Evolutionary conservation across 2,329 filamentous ascomycete genomes (phyloP).

Genomic region (Achaetomium macrosporum): DNA sequence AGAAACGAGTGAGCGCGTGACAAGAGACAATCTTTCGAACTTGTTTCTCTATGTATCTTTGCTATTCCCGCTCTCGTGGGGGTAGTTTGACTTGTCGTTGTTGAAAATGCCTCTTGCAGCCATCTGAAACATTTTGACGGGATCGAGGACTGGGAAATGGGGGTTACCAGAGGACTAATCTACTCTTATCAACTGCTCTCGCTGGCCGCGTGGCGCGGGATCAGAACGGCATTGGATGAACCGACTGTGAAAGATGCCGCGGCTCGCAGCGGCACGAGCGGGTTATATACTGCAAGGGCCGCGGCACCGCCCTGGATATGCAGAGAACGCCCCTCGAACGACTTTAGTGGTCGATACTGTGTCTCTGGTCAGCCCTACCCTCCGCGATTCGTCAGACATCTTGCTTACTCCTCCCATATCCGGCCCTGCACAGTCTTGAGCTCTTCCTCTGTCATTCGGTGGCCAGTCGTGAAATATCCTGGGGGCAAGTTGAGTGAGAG

Average conservation of each 20-base stretch:
- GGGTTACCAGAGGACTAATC: not conserved
- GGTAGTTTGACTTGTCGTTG: not conserved
- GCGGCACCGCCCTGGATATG: conserved; percentile 1
- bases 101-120: not conserved
- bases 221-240: conserved; percentile 14
- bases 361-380: conserved; percentile 26
- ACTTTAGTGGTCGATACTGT: conserved; percentile 26
- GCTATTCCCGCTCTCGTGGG: not conserved
- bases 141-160: not conserved
- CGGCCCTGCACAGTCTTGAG: conserved; percentile 79
- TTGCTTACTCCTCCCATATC: conserved; percentile 75
- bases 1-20: not conserved
- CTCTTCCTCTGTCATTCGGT: conserved; percentile 82
- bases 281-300: conserved; percentile 1
- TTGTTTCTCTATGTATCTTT: not conserved
- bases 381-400: conserved; percentile 19
- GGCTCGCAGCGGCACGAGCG: conserved; percentile 14
- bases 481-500: conserved; percentile 22
- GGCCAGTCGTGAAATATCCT: conserved; percentile 80
- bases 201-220: conserved; percentile 15
- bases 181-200: not conserved
- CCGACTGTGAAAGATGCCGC: not conserved
- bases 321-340: not conserved
- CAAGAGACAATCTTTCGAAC: not conserved
- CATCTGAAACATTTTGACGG: not conserved